These are phyloP conservation scores for Yarrowia sp. DNA, from an alignment of 805 yeast species.

Conservation along the genomic window DNA sequence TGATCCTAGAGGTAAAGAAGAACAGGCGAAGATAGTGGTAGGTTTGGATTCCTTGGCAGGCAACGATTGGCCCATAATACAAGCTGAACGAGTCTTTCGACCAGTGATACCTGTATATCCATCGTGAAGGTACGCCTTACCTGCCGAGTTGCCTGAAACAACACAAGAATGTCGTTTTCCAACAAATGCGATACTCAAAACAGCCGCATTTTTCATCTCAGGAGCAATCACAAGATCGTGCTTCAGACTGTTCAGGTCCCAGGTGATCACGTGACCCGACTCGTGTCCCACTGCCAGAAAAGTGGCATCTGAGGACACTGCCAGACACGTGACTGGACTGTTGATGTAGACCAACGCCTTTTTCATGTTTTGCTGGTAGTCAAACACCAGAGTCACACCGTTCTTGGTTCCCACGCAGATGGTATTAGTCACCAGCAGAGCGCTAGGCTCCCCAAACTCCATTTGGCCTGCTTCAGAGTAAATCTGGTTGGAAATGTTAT, in stretches of 20 bases:
- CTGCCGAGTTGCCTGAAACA: constrained; percentile 61
- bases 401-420: constrained; percentile 70
- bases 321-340: constrained; percentile 62
- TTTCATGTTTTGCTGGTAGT: constrained; percentile 66
- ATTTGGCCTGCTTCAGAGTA: constrained; percentile 50
- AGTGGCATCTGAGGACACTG: constrained; percentile 72
- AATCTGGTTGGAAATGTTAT: constrained; percentile 51
- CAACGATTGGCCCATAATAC: constrained; percentile 46
- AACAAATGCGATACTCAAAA: constrained; percentile 53
- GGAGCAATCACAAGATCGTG: constrained; percentile 45
- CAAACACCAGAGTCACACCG: constrained; percentile 71
- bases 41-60: constrained; percentile 39
- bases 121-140: constrained; percentile 71
- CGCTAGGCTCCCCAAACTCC: constrained; percentile 61
- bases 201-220: constrained; percentile 48
- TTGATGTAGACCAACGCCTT: constrained; percentile 53
- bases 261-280: constrained; percentile 68
- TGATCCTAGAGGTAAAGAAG: constrained; percentile 67
- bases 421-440: constrained; percentile 47
- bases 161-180: constrained; percentile 63
- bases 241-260: constrained; percentile 59
- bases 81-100: constrained; percentile 62
- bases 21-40: constrained; percentile 54
- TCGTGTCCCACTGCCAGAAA: constrained; percentile 72
- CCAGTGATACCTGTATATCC: constrained; percentile 57